A percentile compares a stretch with the other conserved stretches of the same genome.
These are phyloP conservation scores for Apiospora aurea DNA, from an alignment of 2,329 filamentous ascomycete genomes.

Conservation along the genomic window DNA sequence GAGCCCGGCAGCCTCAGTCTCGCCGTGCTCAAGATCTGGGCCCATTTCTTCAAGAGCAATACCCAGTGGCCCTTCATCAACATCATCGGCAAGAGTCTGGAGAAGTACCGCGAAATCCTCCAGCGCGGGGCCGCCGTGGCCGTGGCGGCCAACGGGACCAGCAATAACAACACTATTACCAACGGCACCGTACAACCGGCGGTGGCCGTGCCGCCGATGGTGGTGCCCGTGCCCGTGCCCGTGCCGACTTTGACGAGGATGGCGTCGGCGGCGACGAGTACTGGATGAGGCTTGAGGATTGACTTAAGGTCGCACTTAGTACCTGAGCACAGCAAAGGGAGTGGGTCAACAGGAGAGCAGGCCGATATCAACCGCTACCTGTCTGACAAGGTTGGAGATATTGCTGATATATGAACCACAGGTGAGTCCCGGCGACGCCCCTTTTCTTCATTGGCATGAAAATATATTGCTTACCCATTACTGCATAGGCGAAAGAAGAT, in stretches of 20 bases:
- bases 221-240: background rate
- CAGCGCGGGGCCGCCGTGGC: background rate
- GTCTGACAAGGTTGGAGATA: too few relatives aligned
- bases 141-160: background rate
- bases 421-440: too few relatives aligned
- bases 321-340: background rate
- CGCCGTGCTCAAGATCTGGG: conserved; percentile 53
- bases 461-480: too few relatives aligned
- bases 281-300: background rate
- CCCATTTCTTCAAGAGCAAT: conserved; percentile 54
- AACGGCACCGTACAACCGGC: too few relatives aligned
- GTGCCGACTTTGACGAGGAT: background rate
- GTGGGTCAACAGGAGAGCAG: background rate
- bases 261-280: background rate
- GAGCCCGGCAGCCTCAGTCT: conserved; percentile 45
- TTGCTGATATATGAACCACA: too few relatives aligned
- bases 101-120: conserved; percentile 44
- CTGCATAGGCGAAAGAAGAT: too few relatives aligned
- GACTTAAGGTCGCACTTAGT: background rate
- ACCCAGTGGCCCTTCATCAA: conserved; percentile 58
- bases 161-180: background rate
- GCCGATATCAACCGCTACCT: background rate
- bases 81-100: conserved; percentile 50
- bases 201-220: background rate
- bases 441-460: too few relatives aligned